Conservation (phyloP, 2,329 filamentous ascomycete genomes). For the Cordyceps cateniannulata region DNA sequence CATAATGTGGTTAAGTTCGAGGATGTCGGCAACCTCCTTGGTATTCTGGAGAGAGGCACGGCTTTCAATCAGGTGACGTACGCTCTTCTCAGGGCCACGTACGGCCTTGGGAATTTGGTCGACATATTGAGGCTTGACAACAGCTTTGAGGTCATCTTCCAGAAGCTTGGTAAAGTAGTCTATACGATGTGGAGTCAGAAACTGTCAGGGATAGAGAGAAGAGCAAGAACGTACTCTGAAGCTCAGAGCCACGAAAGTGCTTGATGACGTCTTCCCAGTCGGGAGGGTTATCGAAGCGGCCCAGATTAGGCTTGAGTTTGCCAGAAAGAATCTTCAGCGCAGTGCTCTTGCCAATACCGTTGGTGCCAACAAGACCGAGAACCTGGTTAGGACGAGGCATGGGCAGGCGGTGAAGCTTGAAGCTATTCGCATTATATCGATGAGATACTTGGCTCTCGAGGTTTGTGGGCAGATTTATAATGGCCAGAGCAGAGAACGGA, state of each 20-base stretch:
- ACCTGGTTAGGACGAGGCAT: slow-evolving; percentile 95
- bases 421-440: slow-evolving; percentile 98
- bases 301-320: slow-evolving; percentile 97
- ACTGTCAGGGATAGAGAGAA: background rate
- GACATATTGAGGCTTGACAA: slow-evolving; percentile 98
- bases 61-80: slow-evolving; percentile 70
- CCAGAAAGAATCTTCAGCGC: slow-evolving; percentile 97
- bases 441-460: slow-evolving; percentile 97
- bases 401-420: slow-evolving; percentile 95
- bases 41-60: slow-evolving; percentile 73
- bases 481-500: slow-evolving; percentile 96
- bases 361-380: slow-evolving; percentile 92
- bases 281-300: slow-evolving; percentile 89
- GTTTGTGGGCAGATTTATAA: slow-evolving; percentile 99
- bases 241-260: slow-evolving; percentile 93
- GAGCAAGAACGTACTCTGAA: slow-evolving; percentile 66
- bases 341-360: slow-evolving; percentile 99
- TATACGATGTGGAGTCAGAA: slow-evolving; percentile 18
- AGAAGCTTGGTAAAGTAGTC: slow-evolving; percentile 99
- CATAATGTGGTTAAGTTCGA: slow-evolving; percentile 84
- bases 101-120: slow-evolving; percentile 95
- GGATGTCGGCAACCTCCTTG: slow-evolving; percentile 71
- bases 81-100: slow-evolving; percentile 71
- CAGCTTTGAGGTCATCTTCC: slow-evolving; percentile 93
- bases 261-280: slow-evolving; percentile 99